Base-by-base conservation (phyloP, 2,329 filamentous ascomycete genomes). In the Alternaria ethzedia region DNA sequence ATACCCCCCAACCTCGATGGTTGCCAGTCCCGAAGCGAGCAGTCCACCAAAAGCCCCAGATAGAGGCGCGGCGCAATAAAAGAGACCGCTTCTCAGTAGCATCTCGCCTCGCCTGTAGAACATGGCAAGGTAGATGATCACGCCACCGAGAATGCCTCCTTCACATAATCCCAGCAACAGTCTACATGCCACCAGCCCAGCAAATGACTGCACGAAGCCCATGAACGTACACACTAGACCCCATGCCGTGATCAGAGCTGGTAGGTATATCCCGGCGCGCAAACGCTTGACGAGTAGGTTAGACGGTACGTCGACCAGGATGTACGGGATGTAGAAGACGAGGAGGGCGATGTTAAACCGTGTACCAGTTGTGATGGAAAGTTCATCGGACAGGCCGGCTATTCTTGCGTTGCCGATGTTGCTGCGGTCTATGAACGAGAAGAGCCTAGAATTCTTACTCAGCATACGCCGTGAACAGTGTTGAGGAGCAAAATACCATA, bases 351-450 rank as follows among this genome's bases (percentile, higher is more conserved):
- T 72, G 59, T 83, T 83, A 76, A 80, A 83, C 13, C 63, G 61
- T 17, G 79, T 78, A 56, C 80, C 77, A 11, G 77, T 78, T 15
- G 74, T 73, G 13, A 83, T 78, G 3, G 77, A 43, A 17, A 83
- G 74, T n/a, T 83, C 79, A 1, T 74, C 70, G 10, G 74, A 68
- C 0, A 83, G 72, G 26, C 82, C 81, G 20, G 81, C 80, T 54
- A 83, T 80, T 41, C 79, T 77, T 0, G 82, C 82, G 52, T 83
- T 83, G 36, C 82, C 80, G 46, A 80, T 77, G 58, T 80, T 80
- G 59, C 70, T 75, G 23, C 82, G 73, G 66, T 84, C 83, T 60
- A 85, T 83, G 74, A 84, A 84, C 8, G 82, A 81, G n/a, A 84
- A 75, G 5, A 84, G 77, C 68, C 63, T 70, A 23, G 25, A 36